Conservation (phyloP, 2,329 filamentous ascomycete species). For the Gnomoniopsis smithogilvyi region DNA sequence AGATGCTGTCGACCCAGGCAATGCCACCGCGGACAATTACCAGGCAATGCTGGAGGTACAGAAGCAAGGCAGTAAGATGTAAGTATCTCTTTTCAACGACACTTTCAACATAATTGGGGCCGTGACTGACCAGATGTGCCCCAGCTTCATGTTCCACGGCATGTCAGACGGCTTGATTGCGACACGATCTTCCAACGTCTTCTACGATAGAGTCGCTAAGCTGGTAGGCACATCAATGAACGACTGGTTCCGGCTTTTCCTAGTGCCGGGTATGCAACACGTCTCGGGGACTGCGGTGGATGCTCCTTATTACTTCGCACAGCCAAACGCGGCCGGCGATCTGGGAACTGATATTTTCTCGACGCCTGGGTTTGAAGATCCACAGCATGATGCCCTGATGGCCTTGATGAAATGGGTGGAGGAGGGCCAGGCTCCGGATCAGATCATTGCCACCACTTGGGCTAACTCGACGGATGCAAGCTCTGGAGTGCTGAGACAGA, state of each 20-base stretch:
- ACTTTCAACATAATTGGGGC: not conserved
- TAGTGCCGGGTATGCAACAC: constrained; percentile 49
- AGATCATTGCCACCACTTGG: constrained; percentile 22
- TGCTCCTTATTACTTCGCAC: constrained; percentile 34
- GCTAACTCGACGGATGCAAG: constrained; percentile 9
- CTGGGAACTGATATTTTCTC: constrained; percentile 27
- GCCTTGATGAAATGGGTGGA: constrained; percentile 24
- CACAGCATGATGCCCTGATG: constrained; percentile 29
- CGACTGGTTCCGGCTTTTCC: constrained; percentile 49
- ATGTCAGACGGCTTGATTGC: constrained; percentile 34
- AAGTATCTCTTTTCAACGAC: not conserved
- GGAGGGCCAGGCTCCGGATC: constrained; percentile 16
- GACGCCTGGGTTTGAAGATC: constrained; percentile 33
- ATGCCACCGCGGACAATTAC: constrained; percentile 27
- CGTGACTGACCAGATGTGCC: not conserved
- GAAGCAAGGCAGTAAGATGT: constrained; percentile 35
- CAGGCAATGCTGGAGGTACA: constrained; percentile 26
- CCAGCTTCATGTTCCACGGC: constrained; percentile 37
- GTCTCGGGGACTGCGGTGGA: constrained; percentile 32
- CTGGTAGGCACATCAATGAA: constrained; percentile 37
- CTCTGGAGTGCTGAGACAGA: constrained; percentile 22
- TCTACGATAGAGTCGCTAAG: constrained; percentile 28
- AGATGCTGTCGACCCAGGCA: constrained; percentile 25
- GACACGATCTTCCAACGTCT: constrained; percentile 28
- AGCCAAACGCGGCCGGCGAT: constrained; percentile 25